Evolutionary conservation across 768 basidiomycete genomes (phyloP).

Genomic region (Infundibulicybe gibba): DNA sequence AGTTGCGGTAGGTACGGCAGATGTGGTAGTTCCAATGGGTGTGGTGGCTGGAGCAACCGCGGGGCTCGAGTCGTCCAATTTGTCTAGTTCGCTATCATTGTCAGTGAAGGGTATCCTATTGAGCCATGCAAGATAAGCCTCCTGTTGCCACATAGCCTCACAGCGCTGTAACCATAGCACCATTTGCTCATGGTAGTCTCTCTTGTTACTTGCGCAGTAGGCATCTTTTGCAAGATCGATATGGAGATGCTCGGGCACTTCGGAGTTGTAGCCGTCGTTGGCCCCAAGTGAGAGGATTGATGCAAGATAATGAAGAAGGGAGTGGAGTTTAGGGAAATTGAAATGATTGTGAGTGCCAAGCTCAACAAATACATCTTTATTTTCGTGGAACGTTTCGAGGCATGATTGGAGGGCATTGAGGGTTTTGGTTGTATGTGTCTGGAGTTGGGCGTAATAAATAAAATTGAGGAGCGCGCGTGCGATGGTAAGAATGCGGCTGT

Average conservation of each 20-base stretch:
- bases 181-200: slow-evolving; percentile 33
- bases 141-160: slow-evolving; percentile 23
- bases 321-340: slow-evolving; percentile 36
- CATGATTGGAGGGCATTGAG: slow-evolving; percentile 17
- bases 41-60: too few relatives aligned
- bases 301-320: slow-evolving; percentile 24
- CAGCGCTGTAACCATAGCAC: slow-evolving; percentile 28
- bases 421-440: slow-evolving; percentile 20
- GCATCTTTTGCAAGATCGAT: slow-evolving; percentile 37
- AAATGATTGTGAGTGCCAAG: slow-evolving; percentile 23
- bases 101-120: too few relatives aligned
- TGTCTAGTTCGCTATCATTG: too few relatives aligned
- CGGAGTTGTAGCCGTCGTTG: slow-evolving; percentile 29
- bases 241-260: slow-evolving; percentile 33
- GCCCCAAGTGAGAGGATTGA: slow-evolving; percentile 22
- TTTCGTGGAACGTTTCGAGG: slow-evolving; percentile 21
- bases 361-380: slow-evolving; percentile 25
- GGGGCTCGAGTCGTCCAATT: too few relatives aligned
- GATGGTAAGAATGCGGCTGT: slow-evolving; percentile 13
- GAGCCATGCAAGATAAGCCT: slow-evolving; percentile 23
- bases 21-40: too few relatives aligned
- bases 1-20: too few relatives aligned
- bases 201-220: slow-evolving; percentile 23
- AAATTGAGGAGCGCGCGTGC: slow-evolving; percentile 28
- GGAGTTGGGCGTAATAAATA: slow-evolving; percentile 27